phyloP scores from a whole-genome alignment of 805 yeast genomes.

The Cyberlindnera mycetangii region DNA sequence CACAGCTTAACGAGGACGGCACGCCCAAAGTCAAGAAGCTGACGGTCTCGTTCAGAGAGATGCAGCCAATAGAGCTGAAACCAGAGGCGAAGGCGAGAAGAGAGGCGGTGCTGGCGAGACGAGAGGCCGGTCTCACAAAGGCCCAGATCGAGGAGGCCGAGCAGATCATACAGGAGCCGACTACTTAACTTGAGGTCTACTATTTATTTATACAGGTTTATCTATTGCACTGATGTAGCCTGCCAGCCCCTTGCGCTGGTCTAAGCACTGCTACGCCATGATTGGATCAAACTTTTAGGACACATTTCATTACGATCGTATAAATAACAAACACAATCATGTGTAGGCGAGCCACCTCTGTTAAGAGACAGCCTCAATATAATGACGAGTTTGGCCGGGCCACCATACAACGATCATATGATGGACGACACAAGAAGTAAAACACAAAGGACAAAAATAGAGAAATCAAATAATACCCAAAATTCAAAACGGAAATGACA shows the following conservation, averaged over 20 bases:
- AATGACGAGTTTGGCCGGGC: too few relatives aligned
- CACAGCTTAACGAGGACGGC: constrained; percentile 38
- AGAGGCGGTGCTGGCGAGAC: constrained; percentile 6
- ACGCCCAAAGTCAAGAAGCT: constrained; percentile 33
- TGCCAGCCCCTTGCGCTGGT: too few relatives aligned
- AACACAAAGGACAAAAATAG: neutral
- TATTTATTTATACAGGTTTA: neutral
- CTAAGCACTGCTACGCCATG: too few relatives aligned
- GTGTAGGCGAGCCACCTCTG: too few relatives aligned
- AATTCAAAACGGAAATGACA: neutral
- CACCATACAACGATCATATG: too few relatives aligned
- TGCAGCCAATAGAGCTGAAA: constrained; percentile 38
- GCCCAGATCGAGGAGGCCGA: constrained; percentile 11
- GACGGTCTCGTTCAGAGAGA: constrained; percentile 34
- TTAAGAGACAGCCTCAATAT: too few relatives aligned
- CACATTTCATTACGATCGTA: too few relatives aligned
- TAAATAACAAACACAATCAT: too few relatives aligned
- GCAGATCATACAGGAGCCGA: constrained; percentile 19
- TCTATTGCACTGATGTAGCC: neutral
- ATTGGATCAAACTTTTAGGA: neutral
- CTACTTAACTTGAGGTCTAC: neutral
- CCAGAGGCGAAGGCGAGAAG: constrained; percentile 28
- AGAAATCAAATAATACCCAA: neutral
- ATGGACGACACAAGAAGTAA: neutral
- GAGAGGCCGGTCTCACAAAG: constrained; percentile 4